Evolutionary conservation across 768 basidiomycete species (phyloP), one percentile per base, ranked within the genome.

Genomic region (Hortiboletus campestris): DNA sequence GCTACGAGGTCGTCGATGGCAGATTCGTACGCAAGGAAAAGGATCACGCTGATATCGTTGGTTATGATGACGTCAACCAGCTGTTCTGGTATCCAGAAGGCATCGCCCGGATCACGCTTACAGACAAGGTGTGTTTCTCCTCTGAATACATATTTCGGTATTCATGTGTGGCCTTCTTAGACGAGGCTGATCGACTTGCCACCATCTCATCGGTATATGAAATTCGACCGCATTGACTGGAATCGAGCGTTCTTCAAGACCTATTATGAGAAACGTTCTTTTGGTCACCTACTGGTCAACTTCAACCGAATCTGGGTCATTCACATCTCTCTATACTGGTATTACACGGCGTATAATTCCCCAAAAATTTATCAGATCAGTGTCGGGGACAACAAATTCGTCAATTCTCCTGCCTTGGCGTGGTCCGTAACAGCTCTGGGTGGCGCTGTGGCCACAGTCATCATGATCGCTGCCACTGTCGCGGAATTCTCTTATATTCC

Each of bases 291-390:
- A 2, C 82, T 98, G 55, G 95, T 99, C 82, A 98, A 99, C 80
- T 99, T 99, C 79, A 98, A 98, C 77, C 91, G 96, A 45, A 92
- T 99, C 63, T 99, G 97, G 95, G 94, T 98, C 72, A 89, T 96
- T 59, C 97, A 98, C 75, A 78, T 99, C 55, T 84, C 95, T 32
- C 74, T 98, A 69, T 98, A 88, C 79, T 98, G 89, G 83, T 98
- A 87, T 76, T 98, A 97, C 77, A 98, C 95, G 19, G 80, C 96
- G 38, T 97, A 81, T 78, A 98, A 98, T 74, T 89, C 94, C 16
- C 92, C 93, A 1, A 84, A 81, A 35, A 78, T 98, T 64, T 99
- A 98, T 68, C 78, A 79, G 28, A 73, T 81, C 52, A 51, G 16
- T n/a, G 53, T 17, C 53, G 0, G 58, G 14, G 49, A 65, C 4